A percentile compares a stretch with the other conserved stretches of the same genome.
phyloP scores from a whole-genome alignment of 1,139 yeast genomes.

The Zygotorulaspora mrakii region DNA sequence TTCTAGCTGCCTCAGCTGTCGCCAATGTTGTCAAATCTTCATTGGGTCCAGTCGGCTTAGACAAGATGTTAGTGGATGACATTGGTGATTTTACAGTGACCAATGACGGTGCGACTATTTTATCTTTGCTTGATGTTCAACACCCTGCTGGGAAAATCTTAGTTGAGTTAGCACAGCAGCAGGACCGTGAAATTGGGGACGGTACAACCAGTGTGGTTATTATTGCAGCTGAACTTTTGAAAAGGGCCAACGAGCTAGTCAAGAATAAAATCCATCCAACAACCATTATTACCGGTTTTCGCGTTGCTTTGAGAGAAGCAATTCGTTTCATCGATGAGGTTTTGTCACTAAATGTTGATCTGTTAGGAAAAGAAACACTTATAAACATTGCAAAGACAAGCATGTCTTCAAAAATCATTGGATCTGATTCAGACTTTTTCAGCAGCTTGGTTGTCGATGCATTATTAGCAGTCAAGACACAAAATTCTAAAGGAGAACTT shows the following conservation, averaged over 20 bases:
- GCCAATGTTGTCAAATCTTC: constrained; percentile 97
- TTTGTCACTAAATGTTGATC: constrained; percentile 73
- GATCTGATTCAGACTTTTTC: constrained; percentile 91
- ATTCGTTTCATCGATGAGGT: constrained; percentile 83
- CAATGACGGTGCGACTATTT: constrained; percentile 96
- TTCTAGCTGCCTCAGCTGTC: constrained; percentile 91
- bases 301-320: constrained; percentile 91
- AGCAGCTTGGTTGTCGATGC: constrained; percentile 92
- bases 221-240: constrained; percentile 86
- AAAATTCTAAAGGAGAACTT: constrained; percentile 79
- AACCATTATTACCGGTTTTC: constrained; percentile 92
- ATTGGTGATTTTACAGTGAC: constrained; percentile 99
- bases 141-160: constrained; percentile 98
- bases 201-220: constrained; percentile 97
- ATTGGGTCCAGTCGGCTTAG: constrained; percentile 96
- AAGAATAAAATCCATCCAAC: constrained; percentile 95
- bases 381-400: constrained; percentile 92
- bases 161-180: constrained; percentile 97
- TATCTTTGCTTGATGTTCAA: constrained; percentile 87
- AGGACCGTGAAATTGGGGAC: constrained; percentile 98
- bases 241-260: constrained; percentile 91
- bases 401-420: constrained; percentile 95
- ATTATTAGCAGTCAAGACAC: constrained; percentile 89
- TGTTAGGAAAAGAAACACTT: constrained; percentile 76
- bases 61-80: constrained; percentile 97